Base-by-base conservation (phyloP, 1,139 yeast genomes). In the Kodamaea arcana region DNA sequence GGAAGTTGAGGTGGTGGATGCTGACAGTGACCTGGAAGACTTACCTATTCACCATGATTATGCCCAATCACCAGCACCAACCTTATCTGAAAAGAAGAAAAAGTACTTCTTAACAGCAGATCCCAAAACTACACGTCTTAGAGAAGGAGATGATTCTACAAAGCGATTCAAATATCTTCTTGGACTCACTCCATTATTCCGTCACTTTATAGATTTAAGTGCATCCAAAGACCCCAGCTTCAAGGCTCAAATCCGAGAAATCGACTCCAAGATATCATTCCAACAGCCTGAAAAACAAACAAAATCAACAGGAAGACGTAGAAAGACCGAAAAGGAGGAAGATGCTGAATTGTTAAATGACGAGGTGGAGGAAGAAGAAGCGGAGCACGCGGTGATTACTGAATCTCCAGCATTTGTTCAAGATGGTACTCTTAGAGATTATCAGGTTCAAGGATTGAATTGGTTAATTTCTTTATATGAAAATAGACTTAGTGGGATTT, bases 321-420 rank as follows among this genome's bases (percentile, higher is more conserved):
- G 95, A 40, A 85, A 85, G 54, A 81, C 94, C 0, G 95, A 86
- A 56, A 82, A 84, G 56, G 96, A 90, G 52, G 97, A 90, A 55
- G 97, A 87, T 56, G 95, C 87, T 1, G 96, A 87, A 56, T 66
- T 87, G 38, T 66, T 90, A 48, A 74, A 75, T 44, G 95, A 83
- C 33, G 95, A 86, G 52, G 92, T 79, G 40, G 67, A 65, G 32
- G 57, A 61, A 35, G 61, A 51, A 31, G 81, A 75, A 34, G 73
- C 70, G 29, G 77, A 73, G 24, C 63, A 75, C 3, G 78, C 84
- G 1, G 76, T 83, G 7, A 69, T 87, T 44, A 80, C 92, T 0
- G 92, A 85, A 47, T 80, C 94, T 1, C 98, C 98, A 0, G 62
- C 76, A 10, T 92, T 72, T 44, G 54, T 59, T 39, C 50, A 80